phyloP scores from a whole-genome alignment of 2,329 filamentous ascomycete species.

The Dactylonectria macrodidyma region DNA sequence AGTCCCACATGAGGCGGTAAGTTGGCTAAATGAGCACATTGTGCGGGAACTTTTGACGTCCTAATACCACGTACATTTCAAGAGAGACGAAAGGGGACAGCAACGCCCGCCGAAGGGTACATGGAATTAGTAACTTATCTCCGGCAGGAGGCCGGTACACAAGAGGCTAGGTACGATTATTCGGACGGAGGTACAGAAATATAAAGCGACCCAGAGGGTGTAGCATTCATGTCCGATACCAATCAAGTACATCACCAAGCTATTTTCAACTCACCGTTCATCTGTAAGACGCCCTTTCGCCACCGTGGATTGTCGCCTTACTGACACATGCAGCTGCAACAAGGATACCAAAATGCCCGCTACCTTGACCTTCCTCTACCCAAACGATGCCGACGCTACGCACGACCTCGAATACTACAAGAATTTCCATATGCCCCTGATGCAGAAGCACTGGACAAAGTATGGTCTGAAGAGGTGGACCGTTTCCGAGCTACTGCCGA shows the following conservation, averaged over 20 bases:
- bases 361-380: background rate
- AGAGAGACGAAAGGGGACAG: background rate
- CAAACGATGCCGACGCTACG: background rate
- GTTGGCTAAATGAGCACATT: background rate
- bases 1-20: background rate
- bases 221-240: no score
- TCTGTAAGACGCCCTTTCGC: no score
- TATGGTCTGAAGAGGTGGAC: background rate
- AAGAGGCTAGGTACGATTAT: background rate
- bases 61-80: background rate
- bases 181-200: no score
- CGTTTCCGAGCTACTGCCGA: background rate
- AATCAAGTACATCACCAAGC: no score
- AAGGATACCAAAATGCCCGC: background rate
- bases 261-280: no score
- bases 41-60: background rate
- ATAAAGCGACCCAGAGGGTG: no score
- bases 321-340: no score
- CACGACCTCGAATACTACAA: background rate
- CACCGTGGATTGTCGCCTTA: no score
- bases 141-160: background rate
- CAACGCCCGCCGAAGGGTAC: background rate
- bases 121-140: background rate
- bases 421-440: background rate
- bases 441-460: background rate